A percentile compares a stretch with the other conserved stretches of the same genome.
phyloP scores from a whole-genome alignment of 2,329 filamentous ascomycete species.

The Akanthomyces muscarius region DNA sequence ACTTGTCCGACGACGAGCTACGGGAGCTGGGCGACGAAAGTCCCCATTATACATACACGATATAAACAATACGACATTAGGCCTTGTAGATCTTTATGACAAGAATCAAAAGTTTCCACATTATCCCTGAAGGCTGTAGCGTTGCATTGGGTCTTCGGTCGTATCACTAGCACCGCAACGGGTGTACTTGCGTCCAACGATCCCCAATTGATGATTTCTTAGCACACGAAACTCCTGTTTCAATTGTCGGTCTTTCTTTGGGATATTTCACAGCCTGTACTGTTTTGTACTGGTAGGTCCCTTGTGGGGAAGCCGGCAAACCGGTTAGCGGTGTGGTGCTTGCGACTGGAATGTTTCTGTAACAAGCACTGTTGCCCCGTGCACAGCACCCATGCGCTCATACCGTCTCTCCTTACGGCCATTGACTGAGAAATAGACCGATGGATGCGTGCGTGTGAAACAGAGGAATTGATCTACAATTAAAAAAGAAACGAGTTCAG shows the following conservation, averaged over 20 bases:
- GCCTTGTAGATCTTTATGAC: background rate
- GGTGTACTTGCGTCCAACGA: no score
- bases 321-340: background rate
- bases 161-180: no score
- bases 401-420: no score
- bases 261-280: no score
- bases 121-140: no score
- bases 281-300: background rate
- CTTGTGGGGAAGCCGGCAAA: background rate
- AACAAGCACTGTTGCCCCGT: background rate
- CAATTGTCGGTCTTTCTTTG: no score
- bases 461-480: background rate
- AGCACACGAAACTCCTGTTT: no score
- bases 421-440: background rate
- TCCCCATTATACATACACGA: conserved; percentile 45
- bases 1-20: conserved; percentile 44
- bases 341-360: conserved; percentile 11
- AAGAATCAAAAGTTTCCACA: background rate
- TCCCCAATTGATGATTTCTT: no score
- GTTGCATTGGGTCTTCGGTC: no score
- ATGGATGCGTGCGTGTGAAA: background rate
- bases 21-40: conserved; percentile 51
- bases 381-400: background rate
- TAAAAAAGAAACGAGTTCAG: background rate
- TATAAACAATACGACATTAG: conserved; percentile 20